phyloP scores from a whole-genome alignment of 495 filamentous ascomycete species.

The Pseudomonodictys pantanalensis region DNA sequence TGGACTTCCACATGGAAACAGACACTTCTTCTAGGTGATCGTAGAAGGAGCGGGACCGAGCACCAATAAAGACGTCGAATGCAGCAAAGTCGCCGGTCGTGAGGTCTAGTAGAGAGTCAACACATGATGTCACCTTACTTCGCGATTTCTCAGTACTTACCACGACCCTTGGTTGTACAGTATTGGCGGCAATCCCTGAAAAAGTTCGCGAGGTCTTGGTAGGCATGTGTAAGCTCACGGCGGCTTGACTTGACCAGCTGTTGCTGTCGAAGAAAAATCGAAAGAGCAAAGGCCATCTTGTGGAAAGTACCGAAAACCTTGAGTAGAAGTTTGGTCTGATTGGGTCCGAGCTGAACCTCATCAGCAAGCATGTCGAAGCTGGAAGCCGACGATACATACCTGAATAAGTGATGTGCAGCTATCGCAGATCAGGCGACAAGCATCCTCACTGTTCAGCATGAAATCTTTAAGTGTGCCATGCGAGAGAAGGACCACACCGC shows the following conservation, averaged over 20 bases:
- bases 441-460: slow-evolving; percentile 50
- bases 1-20: slow-evolving; percentile 22
- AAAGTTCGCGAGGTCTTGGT: slow-evolving; percentile 21
- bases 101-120: background rate
- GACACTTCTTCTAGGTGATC: slow-evolving; percentile 19
- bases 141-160: slow-evolving; percentile 4
- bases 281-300: slow-evolving; percentile 26
- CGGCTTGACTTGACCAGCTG: slow-evolving; percentile 17
- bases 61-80: slow-evolving; percentile 14
- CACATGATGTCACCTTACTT: background rate
- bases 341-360: slow-evolving; percentile 54
- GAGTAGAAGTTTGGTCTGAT: slow-evolving; percentile 53
- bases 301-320: slow-evolving; percentile 50
- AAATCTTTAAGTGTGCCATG: slow-evolving; percentile 50
- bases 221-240: slow-evolving; percentile 21
- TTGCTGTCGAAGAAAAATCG: slow-evolving; percentile 20
- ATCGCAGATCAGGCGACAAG: slow-evolving; percentile 52
- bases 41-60: slow-evolving; percentile 15
- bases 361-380: too few relatives aligned
- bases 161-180: background rate
- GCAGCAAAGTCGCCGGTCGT: background rate
- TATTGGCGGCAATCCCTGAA: slow-evolving; percentile 10
- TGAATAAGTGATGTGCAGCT: slow-evolving; percentile 53
- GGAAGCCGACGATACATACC: slow-evolving; percentile 41
- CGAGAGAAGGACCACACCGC: slow-evolving; percentile 47